Base-by-base conservation (phyloP, 2,329 filamentous ascomycete genomes). In the Helotiales sp. region DNA sequence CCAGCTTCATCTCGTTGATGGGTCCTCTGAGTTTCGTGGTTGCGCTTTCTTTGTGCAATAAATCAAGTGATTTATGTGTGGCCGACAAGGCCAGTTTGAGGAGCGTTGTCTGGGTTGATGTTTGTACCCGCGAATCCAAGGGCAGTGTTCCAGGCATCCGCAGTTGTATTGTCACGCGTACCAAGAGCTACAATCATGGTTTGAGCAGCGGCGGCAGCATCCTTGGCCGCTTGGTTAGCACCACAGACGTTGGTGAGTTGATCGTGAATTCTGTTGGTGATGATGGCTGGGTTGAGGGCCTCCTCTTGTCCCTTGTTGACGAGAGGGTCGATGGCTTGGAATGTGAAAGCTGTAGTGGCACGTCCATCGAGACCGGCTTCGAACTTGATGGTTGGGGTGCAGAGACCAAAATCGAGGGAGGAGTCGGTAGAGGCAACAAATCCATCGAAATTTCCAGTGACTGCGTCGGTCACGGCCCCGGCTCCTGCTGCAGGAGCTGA, bases 241-340 rank as follows among this genome's bases (percentile, higher is more conserved):
- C 76, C 75, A 74, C 86, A 89, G 31, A 86, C 83, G 73, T 88
- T 89, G 69, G 73, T 79, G 58, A 89, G 78, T 75, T 88, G 84
- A 72, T 89, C 85, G 73, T 83, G 85, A 71, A 89, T 84, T 61
- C 85, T 81, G 79, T 87, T 88, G 71, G 85, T 87, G 77, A 89
- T 89, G 77, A 89, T 89, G 75, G 83, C 82, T 56, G 86, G 86
- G 81, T 89, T 89, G 49, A 88, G 77, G 10, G 86, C 85, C 69
- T 89, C 86, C 66, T 84, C 74, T 73, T 89, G 86, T 52, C 81
- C 81, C 69, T 83, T 75, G 63, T 79, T 79, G 57, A 87, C 80
- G n/a, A 82, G 74, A 9, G 82, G 75, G 69, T 89, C 87, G 49
- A 80, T 80, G 50, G 87, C 81, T 71, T 87, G 83, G 81, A 89